These are phyloP conservation scores for Hypoxylon crocopeplum DNA, from an alignment of 495 filamentous ascomycete genomes.

Conservation along the genomic window DNA sequence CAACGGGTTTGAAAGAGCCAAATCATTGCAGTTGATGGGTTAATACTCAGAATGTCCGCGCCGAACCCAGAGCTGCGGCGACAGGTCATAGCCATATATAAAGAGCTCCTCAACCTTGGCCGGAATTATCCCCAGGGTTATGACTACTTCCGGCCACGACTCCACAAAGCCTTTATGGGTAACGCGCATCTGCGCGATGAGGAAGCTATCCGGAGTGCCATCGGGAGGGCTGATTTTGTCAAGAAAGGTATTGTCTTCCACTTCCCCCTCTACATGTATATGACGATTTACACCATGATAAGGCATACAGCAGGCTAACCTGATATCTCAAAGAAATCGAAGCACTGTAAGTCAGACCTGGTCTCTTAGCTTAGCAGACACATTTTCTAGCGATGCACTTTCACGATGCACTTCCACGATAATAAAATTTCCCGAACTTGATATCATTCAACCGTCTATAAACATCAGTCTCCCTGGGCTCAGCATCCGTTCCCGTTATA, in stretches of 20 bases:
- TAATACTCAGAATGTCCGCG: constrained; percentile 22
- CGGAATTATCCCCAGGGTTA: constrained; percentile 89
- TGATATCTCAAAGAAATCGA: constrained; percentile 71
- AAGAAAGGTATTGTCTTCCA: constrained; percentile 71
- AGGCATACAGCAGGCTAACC: background rate
- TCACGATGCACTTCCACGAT: too few species aligned
- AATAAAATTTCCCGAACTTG: too few species aligned
- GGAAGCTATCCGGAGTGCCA: constrained; percentile 74
- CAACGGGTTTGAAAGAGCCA: too few species aligned
- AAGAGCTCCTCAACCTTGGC: constrained; percentile 89
- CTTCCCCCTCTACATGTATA: background rate
- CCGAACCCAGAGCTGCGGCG: constrained; percentile 67
- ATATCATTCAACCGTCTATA: constrained; percentile 31
- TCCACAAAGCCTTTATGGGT: constrained; percentile 84
- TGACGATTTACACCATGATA: background rate
- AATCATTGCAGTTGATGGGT: background rate
- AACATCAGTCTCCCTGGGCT: constrained; percentile 20
- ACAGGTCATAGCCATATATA: constrained; percentile 90
- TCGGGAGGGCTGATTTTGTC: constrained; percentile 82
- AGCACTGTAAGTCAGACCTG: constrained; percentile 74
- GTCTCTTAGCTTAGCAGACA: background rate
- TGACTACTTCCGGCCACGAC: constrained; percentile 77
- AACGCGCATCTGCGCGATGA: constrained; percentile 75
- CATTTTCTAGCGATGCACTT: background rate
- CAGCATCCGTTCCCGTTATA: constrained; percentile 21